These are phyloP conservation scores for Pyrus betulifolia DNA, from an alignment of 306 rosid genomes.

Conservation along the genomic window DNA sequence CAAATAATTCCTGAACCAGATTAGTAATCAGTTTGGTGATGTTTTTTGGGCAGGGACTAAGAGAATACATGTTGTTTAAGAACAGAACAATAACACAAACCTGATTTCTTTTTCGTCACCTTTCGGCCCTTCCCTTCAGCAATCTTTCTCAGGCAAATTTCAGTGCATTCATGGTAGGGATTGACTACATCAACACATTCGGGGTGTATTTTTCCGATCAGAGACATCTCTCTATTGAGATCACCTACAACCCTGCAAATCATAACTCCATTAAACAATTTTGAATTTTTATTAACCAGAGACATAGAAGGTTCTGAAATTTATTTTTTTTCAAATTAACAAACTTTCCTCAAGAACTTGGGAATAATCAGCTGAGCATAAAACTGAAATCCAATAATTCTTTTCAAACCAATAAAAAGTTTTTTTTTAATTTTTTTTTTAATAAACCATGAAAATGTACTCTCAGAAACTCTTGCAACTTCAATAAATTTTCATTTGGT, in stretches of 20 bases:
- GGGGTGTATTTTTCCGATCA: constrained; percentile 38
- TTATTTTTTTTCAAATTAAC: neutral
- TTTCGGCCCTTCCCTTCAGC: constrained; percentile 52
- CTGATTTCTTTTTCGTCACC: constrained; percentile 42
- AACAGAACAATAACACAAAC: constrained; percentile 13
- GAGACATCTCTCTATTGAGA: constrained; percentile 46
- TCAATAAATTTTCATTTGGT: neutral
- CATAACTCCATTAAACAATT: neutral
- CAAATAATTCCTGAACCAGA: neutral
- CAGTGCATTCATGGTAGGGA: constrained; percentile 90
- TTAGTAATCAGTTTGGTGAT: neutral
- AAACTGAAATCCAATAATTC: neutral
- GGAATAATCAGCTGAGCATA: neutral
- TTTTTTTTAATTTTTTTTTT: neutral
- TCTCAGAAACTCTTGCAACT: neutral
- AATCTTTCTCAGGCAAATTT: constrained; percentile 49
- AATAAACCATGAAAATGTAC: neutral
- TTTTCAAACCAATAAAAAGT: neutral
- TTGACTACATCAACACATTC: constrained; percentile 59
- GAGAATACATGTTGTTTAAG: neutral
- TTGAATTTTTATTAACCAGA: neutral
- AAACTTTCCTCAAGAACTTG: neutral
- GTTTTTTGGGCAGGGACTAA: neutral
- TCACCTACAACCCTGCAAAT: constrained; percentile 1
- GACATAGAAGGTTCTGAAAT: neutral